Evolutionary conservation across 139 green algal species (phyloP), one percentile per base, ranked within the genome.

Genomic region (Penium margaritaceum): DNA sequence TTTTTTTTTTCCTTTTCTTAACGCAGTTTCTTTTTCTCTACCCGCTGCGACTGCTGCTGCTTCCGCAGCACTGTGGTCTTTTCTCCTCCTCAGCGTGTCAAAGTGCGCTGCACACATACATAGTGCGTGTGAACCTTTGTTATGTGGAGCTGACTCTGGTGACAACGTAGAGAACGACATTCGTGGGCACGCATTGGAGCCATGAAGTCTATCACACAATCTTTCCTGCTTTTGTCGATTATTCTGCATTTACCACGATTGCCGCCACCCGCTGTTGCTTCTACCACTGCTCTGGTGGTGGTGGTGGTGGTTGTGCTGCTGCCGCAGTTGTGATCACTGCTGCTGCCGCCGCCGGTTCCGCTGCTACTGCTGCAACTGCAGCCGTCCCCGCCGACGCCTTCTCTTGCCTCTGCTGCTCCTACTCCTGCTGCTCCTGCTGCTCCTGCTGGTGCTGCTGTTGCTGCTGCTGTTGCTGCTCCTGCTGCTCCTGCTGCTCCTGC

Each of bases 1-100:
- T 57, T n/a, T 21, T 57, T 57, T 57, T 57, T 19, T 57, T 57
- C 19, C 46, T 21, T 57, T 57, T 57, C 21, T 57, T 57, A 57
- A 19, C 46, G 19, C 21, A n/a, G 46, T 57, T 57, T 57, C 21
- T 57, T 19, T n/a, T 57, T 21, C 21, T 57, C 21, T 21, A 19
- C 46, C 46, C 9, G 55, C 32, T 65, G 55, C 55, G 32, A 9
- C 32, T 29, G 32, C 32, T 29, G 32, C 30, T 9, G 14, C 32
- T 65, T 9, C 55, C 55, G 9, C 9, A 65, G 14, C 32, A 65
- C 9, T 12, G 9, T 65, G 30, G n/a, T n/a, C n/a, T n/a, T n/a
- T n/a, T n/a, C n/a, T n/a, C n/a, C n/a, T n/a, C n/a, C n/a, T n/a
- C n/a, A n/a, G n/a, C n/a, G n/a, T n/a, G n/a, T n/a, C n/a, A n/a